Evolutionary conservation across 495 filamentous ascomycete species (phyloP), one percentile per base, ranked within the genome.

Genomic region (Lasiosphaeria hispida): DNA sequence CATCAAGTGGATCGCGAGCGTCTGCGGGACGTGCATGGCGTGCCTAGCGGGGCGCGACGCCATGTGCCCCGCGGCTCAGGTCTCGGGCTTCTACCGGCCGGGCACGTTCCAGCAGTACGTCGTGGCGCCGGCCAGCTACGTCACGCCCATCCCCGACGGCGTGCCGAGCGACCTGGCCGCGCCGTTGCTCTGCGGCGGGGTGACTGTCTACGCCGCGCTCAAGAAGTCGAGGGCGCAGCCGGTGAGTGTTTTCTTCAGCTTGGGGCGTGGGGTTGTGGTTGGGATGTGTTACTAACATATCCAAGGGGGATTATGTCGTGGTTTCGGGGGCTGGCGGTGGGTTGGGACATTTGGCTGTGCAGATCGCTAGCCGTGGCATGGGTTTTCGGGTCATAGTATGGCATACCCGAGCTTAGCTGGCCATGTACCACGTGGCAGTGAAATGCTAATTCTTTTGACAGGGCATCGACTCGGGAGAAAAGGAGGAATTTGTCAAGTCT

Each of bases 91-190:
- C 58, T 72, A 70, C 45, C 73, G 75, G 30, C 85, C 85, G 0
- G 86, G 87, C 35, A 90, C 86, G 19, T 90, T 91, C 70, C 86
- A 88, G 67, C 83, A 89, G 68, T 90, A 88, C 63, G 79, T 80
- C n/a, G 56, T 87, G 1, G 80, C 79, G 0, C 82, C 84, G 6
- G 85, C 85, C 4, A 80, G 80, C 66, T 85, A 89, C 62, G 85
- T 89, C 17, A 88, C 86, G 1, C 84, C 84, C 1, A 87, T 89
- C 67, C 87, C 87, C 6, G 85, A 87, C 4, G 71, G 64, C 5
- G 70, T 89, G 5, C 66, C 69, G 10, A 83, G 80, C 3, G 83
- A 77, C 37, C 70, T 78, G 13, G 87, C 86, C 8, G 86, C 87
- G 0, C 87, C 87, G 6, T 79, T 87, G 73, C 77, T 86, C 55